A percentile compares a stretch with the other conserved stretches of the same genome.
Evolutionary conservation across 1,139 yeast species (phyloP).

Genomic region (Suzukiozyma palmioleophila): DNA sequence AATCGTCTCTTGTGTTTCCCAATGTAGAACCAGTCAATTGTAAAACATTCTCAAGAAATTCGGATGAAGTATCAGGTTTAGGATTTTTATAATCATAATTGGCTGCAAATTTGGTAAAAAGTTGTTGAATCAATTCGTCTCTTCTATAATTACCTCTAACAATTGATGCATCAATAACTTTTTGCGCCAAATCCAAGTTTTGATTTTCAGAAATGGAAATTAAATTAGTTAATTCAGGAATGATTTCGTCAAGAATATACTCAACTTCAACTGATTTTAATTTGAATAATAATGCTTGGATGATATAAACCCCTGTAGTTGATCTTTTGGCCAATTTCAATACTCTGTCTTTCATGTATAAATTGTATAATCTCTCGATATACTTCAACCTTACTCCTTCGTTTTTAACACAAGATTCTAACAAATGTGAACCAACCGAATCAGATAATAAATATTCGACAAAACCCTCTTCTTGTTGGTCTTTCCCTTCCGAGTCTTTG

Average conservation of each 20-base stretch:
- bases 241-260: constrained; percentile 61
- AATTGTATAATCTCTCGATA: constrained; percentile 62
- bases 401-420: constrained; percentile 62
- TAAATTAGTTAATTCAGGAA: constrained; percentile 62
- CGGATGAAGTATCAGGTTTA: constrained; percentile 38
- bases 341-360: constrained; percentile 72
- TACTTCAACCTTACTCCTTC: constrained; percentile 63
- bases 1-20: constrained; percentile 78
- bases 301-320: constrained; percentile 77
- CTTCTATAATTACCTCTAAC: constrained; percentile 55
- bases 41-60: constrained; percentile 59
- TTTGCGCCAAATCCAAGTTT: constrained; percentile 66
- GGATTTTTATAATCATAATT: constrained; percentile 35
- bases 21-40: constrained; percentile 65
- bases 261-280: constrained; percentile 57
- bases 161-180: constrained; percentile 65
- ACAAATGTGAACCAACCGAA: constrained; percentile 86
- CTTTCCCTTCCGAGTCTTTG: constrained; percentile 42
- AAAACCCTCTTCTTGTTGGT: constrained; percentile 70
- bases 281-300: constrained; percentile 62
- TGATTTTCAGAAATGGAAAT: constrained; percentile 49
- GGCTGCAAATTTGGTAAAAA: constrained; percentile 58
- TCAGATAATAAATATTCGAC: constrained; percentile 82
- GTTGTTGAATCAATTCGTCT: constrained; percentile 59
- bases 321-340: constrained; percentile 73